Base-by-base conservation (phyloP, 352 stramenopile species). In the Pilasporangium apinafurcum region DNA sequence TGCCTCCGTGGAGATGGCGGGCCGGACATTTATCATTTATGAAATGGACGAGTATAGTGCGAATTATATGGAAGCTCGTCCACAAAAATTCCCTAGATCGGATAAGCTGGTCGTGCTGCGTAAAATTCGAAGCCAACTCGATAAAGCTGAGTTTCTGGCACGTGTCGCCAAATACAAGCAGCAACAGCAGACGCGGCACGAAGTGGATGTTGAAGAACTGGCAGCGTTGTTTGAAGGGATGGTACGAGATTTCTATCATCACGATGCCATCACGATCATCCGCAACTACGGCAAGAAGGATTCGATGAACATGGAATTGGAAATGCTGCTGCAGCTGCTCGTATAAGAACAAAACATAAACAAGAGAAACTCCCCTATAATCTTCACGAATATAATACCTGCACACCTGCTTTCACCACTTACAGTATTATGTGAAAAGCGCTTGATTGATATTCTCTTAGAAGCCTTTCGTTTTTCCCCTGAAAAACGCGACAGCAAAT, bases 11-110 rank as follows among this genome's bases (percentile, higher is more conserved):
- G 37, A 69, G n/a, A 79, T 89, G 28, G 66, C 59, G 16, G 80
- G 80, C n/a, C 74, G 68, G 14, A 68, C 44, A 9, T 92, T 92
- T 31, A 36, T 84, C 12, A 71, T 92, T 21, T 84, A 76, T 35
- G 79, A 92, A 52, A 86, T 92, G 74, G 80, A 92, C 47, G 77
- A 92, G 48, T 86, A 92, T 59, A 90, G 72, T 36, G 69, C 77
- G 34, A 85, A 85, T 38, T 89, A 82, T 50, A 92, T 92, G 80
- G 80, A 92, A 33, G 47, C 50, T 6, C 72, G 81, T 26, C 37
- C 59, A n/a, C 29, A 44, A 27, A 76, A 78, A 37, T 92, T 92
- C 50, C 56, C 71, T 6, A 65, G 73, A 1, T 83, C 77, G 0
- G 71, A 89, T 56, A 81, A 81, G 41, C 66, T 83, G 26, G 57